phyloP scores from a whole-genome alignment of 768 basidiomycete species.

The Amanita pseudoporphyria region DNA sequence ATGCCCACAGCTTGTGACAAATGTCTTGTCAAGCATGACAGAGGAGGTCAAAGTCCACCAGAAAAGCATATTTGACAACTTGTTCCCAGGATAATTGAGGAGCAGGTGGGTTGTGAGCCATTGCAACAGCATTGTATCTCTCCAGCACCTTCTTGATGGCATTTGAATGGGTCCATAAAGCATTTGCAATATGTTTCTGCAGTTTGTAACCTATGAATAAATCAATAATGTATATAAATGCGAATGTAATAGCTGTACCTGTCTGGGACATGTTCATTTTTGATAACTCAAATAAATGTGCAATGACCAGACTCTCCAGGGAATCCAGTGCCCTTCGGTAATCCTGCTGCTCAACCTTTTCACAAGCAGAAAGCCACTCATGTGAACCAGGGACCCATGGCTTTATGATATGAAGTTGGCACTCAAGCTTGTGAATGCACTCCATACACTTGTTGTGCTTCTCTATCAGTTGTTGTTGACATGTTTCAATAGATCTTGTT shows the following conservation, averaged over 20 bases:
- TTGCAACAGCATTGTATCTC: too few species aligned
- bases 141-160: conserved; percentile 14
- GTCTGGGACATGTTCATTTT: too few species aligned
- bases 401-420: not conserved
- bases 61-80: too few species aligned
- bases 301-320: conserved; percentile 14
- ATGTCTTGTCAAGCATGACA: conserved; percentile 15
- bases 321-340: conserved; percentile 4
- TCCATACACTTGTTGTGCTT: not conserved
- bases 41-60: conserved; percentile 16
- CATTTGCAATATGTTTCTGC: too few species aligned
- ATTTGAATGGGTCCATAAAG: too few species aligned
- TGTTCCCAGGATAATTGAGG: conserved; percentile 10
- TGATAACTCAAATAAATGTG: too few species aligned
- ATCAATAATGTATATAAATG: not conserved
- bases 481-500: too few species aligned
- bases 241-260: conserved; percentile 12
- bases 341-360: too few species aligned
- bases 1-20: conserved; percentile 10
- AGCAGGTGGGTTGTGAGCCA: conserved; percentile 13
- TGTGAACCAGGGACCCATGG: not conserved
- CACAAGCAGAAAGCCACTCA: too few species aligned
- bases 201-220: not conserved
- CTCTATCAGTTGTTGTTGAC: too few species aligned
- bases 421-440: not conserved